A percentile compares a stretch with the other conserved stretches of the same genome.
phyloP scores from a whole-genome alignment of 805 yeast species.

The Kodamaea nitidulidarum region DNA sequence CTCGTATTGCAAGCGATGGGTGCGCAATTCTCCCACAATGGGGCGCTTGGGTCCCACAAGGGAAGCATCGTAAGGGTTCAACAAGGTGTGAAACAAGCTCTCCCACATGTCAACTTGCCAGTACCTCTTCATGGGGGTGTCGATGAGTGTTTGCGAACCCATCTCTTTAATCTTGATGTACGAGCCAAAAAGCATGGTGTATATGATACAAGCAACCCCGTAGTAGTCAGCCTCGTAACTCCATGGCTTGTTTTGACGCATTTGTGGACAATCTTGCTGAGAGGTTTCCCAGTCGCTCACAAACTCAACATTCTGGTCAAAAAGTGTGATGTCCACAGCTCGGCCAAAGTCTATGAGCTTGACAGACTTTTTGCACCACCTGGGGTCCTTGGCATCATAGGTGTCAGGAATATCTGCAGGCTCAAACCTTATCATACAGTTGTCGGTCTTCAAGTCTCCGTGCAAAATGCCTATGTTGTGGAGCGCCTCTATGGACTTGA shows the following conservation, averaged over 20 bases:
- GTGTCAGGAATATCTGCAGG: conserved; percentile 12
- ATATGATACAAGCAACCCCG: conserved; percentile 74
- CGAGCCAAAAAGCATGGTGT: conserved; percentile 68
- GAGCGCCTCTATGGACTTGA: conserved; percentile 55
- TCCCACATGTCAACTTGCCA: conserved; percentile 76
- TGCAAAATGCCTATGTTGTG: conserved; percentile 69
- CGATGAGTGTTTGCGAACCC: conserved; percentile 26
- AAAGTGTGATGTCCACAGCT: conserved; percentile 64
- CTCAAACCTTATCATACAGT: conserved; percentile 68
- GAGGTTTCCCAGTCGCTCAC: conserved; percentile 57
- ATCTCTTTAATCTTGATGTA: conserved; percentile 42
- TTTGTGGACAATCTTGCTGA: conserved; percentile 69
- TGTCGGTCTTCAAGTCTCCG: conserved; percentile 83
- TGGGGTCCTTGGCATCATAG: conserved; percentile 30
- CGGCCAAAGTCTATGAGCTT: conserved; percentile 78
- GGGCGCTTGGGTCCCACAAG: conserved; percentile 32
- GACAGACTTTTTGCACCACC: conserved; percentile 53
- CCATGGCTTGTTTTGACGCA: conserved; percentile 62
- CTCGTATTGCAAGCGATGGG: conserved; percentile 38
- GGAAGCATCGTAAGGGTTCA: conserved; percentile 48
- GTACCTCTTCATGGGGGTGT: conserved; percentile 56
- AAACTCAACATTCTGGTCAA: conserved; percentile 48
- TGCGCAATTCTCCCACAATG: conserved; percentile 30
- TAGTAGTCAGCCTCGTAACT: conserved; percentile 77
- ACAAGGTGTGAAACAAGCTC: conserved; percentile 55